Percentiles rank a stretch among this genome's conserved stretches.
Conservation (phyloP, 345 rosid genomes). For the Eucalyptus polybractea region DNA sequence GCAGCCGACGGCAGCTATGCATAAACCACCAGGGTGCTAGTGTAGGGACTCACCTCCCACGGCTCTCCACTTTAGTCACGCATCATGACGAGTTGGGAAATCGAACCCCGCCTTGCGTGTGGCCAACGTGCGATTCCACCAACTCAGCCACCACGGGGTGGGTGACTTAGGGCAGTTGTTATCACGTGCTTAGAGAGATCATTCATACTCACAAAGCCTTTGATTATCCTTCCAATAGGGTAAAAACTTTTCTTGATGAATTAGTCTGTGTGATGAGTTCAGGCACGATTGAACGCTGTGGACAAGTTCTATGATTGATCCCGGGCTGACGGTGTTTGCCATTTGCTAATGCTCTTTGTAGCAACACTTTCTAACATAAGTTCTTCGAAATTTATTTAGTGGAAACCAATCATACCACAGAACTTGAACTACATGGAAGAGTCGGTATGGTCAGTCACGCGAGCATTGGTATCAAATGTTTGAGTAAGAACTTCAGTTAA, state of each 20-base stretch:
- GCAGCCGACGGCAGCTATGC: rapidly evolving
- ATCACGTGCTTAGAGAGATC: constrained; percentile 26
- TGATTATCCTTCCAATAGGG: not conserved
- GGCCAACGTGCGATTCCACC: no score
- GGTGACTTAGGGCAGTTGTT: constrained; percentile 7
- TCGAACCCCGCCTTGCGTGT: no score
- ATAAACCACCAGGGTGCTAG: rapidly evolving
- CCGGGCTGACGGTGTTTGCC: rapidly evolving
- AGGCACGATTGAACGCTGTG: not conserved
- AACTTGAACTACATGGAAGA: constrained; percentile 48
- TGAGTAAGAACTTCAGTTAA: constrained; percentile 16
- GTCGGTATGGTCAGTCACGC: constrained; percentile 31
- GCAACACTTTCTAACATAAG: not conserved
- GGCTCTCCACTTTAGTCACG: rapidly evolving
- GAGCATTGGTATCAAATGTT: constrained; percentile 11
- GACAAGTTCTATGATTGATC: not conserved
- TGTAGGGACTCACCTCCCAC: rapidly evolving
- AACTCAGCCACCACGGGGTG: rapidly evolving
- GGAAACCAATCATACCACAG: not conserved
- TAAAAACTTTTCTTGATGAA: not conserved
- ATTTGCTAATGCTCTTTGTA: not conserved
- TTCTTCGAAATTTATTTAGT: not conserved
- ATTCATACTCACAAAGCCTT: constrained; percentile 18
- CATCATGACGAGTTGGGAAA: rapidly evolving
- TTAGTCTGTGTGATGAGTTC: not conserved